Evolutionary conservation across 257 asterid species (phyloP), one percentile per base, ranked within the genome.

Genomic region (Nicotiana knightiana): DNA sequence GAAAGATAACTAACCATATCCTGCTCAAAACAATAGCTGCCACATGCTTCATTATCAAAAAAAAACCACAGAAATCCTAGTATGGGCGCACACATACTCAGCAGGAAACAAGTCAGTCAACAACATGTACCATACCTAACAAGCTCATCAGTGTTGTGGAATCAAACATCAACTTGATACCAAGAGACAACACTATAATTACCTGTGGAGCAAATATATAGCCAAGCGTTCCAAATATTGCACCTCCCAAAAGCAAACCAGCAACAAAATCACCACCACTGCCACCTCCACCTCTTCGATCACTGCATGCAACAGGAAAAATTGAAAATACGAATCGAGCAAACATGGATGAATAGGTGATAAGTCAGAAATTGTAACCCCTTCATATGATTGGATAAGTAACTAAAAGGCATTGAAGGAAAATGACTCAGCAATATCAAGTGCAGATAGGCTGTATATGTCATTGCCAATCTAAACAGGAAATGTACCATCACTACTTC

Each of bases 131-230:
- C 62, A 26, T 73, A 51, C 79, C 62, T 48, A 75, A 51, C 28
- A 75, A 28, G 26, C 63, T 15, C 39, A 75, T 75, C 46, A 75
- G 80, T 15, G 63, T 32, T 11, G 30, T 32, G 48, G 48, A 70
- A 24, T 66, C 77, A 82, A 46, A 61, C 17, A 5, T 18, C 57
- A 46, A 39, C 76, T 26, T 21, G 81, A 83, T 21, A 54, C 30
- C 54, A 77, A 77, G 55, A 64, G 17, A 81, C 67, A 43, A 57
- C 80, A 67, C 39, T 26, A 39, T 78, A 82, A 62, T 83, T 86
- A 93, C 99, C 93, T 95, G 97, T 37, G 99, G 99, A 85, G 98
- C 97, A 85, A 88, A 92, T 76, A 92, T 83, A 86, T 93, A 93
- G 18, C 90, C 96, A 82, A 95, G 93, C 37, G 97, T 87, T 83